Evolutionary conservation across 2,329 filamentous ascomycete genomes (phyloP), one percentile per base, ranked within the genome.

Genomic region (Pyricularia sp.): DNA sequence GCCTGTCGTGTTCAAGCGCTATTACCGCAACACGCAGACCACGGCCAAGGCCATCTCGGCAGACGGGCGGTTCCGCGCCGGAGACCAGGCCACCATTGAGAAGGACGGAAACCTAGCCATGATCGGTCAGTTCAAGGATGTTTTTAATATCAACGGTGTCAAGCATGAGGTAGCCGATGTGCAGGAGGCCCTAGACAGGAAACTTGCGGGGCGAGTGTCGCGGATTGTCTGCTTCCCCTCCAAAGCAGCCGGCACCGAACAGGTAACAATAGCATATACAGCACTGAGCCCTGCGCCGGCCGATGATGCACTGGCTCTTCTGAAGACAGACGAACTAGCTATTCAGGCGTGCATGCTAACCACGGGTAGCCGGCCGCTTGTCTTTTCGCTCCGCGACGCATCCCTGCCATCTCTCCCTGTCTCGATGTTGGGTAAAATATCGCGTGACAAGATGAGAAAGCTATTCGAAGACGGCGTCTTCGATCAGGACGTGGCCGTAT

Each of bases 21-120:
- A 99, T 81, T 94, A 90, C 84, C 93, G 92, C 82, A 96, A 97
- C 79, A 85, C 89, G 0, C 92, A 91, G 71, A 94, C 97, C 84
- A 98, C 94, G 1, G 81, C 83, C 69, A 94, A 95, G 80, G 84
- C 90, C 0, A 83, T 98, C 65, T 92, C 94, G 9, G 83, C 90
- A 33, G 93, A 97, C 72, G 95, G 95, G 71, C 99, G 95, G 95
- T 98, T 99, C 86, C 91, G 92, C 78, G 97, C 93, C 0, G 95
- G 95, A 68, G 95, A 99, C 75, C 33, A 42, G 33, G 33, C 33
- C 33, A 12, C 7, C 33, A 94, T 99, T 72, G 92, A 89, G 76
- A 87, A 89, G 72, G 84, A 99, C 28, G 95, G 99, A 79, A 88
- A 89, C 73, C 80, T 92, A 76, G 95, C 33, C 33, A 42, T 42